A percentile compares a stretch with the other conserved stretches of the same genome.
Evolutionary conservation across 139 green algal genomes (phyloP).

Genomic region (Coelastrella sp.): DNA sequence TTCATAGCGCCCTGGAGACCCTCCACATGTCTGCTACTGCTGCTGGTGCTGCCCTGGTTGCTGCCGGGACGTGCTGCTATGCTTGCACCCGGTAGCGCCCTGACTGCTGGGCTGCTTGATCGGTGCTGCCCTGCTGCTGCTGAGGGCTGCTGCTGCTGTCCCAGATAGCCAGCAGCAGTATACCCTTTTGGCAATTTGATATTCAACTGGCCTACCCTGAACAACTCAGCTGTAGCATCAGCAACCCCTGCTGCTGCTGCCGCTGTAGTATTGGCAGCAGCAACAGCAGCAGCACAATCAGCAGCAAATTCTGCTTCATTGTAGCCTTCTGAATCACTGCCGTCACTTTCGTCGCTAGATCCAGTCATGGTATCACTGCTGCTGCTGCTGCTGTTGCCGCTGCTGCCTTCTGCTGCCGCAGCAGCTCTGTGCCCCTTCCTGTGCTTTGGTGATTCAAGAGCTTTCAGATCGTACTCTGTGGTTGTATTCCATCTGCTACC

Average conservation of each 20-base stretch:
- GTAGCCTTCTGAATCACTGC: not conserved
- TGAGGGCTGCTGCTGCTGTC: not conserved
- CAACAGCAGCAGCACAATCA: not conserved
- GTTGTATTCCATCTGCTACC: not conserved
- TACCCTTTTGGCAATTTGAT: not conserved
- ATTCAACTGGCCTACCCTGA: not conserved
- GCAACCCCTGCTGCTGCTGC: not conserved
- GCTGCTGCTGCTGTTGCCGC: not conserved
- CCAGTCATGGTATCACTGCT: not conserved
- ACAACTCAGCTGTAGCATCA: not conserved
- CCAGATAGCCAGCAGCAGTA: not conserved
- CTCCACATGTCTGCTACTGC: not conserved
- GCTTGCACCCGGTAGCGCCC: too few relatives aligned
- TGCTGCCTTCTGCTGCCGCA: conserved; percentile 17
- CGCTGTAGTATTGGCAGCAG: not conserved
- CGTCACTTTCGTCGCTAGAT: not conserved
- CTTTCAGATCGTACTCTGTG: not conserved
- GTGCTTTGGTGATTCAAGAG: not conserved
- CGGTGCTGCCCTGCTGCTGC: not conserved
- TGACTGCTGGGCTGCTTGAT: too few relatives aligned
- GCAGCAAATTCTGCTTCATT: not conserved
- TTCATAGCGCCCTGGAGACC: not conserved
- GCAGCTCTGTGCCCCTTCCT: not conserved
- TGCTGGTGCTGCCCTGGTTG: not conserved
- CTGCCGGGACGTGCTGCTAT: too few relatives aligned